A percentile compares a stretch with the other conserved stretches of the same genome.
Evolutionary conservation across 2,329 filamentous ascomycete genomes (phyloP).

Genomic region (Rhynchosporium secalis): DNA sequence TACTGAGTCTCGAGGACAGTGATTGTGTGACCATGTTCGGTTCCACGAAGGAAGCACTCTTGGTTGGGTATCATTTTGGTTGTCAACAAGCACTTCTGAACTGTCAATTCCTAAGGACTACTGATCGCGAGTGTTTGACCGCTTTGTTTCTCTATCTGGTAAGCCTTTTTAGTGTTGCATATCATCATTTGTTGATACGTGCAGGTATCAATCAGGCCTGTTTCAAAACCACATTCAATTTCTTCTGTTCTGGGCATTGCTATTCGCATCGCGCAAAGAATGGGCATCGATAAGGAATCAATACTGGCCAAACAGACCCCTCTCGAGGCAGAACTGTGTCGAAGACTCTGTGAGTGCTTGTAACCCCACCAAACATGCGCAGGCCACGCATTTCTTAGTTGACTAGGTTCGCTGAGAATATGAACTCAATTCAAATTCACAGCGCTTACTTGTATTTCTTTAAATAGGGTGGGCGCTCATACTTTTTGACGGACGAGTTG

Average conservation of each 20-base stretch:
- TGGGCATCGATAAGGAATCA: constrained; percentile 68
- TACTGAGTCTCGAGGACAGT: constrained; percentile 53
- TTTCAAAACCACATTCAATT: constrained; percentile 59
- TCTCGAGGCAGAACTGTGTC: constrained; percentile 70
- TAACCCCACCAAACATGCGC: background rate
- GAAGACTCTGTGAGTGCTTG: constrained; percentile 57
- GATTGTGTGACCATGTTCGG: constrained; percentile 51
- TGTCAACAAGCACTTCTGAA: constrained; percentile 50
- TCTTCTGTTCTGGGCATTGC: constrained; percentile 65
- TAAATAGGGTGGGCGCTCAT: constrained; percentile 61
- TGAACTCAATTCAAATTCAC: too few relatives aligned
- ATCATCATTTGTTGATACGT: constrained; percentile 14
- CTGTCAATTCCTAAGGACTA: constrained; percentile 44
- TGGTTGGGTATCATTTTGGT: constrained; percentile 46
- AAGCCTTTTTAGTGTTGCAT: constrained; percentile 28
- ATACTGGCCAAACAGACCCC: constrained; percentile 45
- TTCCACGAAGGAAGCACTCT: constrained; percentile 42
- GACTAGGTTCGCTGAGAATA: too few relatives aligned
- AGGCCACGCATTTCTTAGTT: too few relatives aligned
- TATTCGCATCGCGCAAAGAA: constrained; percentile 65
- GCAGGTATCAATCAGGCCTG: constrained; percentile 33
- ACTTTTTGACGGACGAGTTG: constrained; percentile 66
- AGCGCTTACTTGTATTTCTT: background rate
- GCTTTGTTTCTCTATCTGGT: constrained; percentile 56
- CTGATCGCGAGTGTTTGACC: constrained; percentile 48